phyloP scores from a whole-genome alignment of 2,329 filamentous ascomycete genomes.

The Sordariomycetes sp. region DNA sequence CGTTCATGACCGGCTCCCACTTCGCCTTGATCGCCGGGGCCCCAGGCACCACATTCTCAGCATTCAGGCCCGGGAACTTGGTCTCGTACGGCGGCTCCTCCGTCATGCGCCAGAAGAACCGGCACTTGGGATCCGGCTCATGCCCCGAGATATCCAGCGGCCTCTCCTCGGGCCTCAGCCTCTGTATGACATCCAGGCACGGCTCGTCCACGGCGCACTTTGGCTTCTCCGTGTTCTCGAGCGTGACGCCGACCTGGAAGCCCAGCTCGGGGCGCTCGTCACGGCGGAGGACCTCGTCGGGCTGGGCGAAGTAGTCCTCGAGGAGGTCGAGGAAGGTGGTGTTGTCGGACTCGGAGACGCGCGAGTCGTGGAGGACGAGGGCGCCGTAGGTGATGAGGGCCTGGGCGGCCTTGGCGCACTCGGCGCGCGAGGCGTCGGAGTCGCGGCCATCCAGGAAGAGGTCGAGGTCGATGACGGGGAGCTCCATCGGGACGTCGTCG shows the following conservation, averaged over 20 bases:
- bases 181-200: slow-evolving; percentile 40
- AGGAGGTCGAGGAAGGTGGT: slow-evolving; percentile 43
- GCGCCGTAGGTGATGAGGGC: slow-evolving; percentile 48
- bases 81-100: slow-evolving; percentile 39
- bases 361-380: slow-evolving; percentile 45
- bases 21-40: slow-evolving; percentile 30
- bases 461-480: slow-evolving; percentile 47
- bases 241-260: slow-evolving; percentile 49
- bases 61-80: slow-evolving; percentile 40
- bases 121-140: slow-evolving; percentile 45
- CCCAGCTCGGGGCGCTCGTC: slow-evolving; percentile 45
- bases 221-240: slow-evolving; percentile 50
- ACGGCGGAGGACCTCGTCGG: slow-evolving; percentile 25
- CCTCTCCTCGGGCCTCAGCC: slow-evolving; percentile 38
- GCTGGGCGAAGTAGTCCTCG: slow-evolving; percentile 52
- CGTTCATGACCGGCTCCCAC: slow-evolving; percentile 41
- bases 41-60: slow-evolving; percentile 39
- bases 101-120: slow-evolving; percentile 50
- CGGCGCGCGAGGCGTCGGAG: slow-evolving; percentile 29
- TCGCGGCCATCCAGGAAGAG: slow-evolving; percentile 32
- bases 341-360: slow-evolving; percentile 42
- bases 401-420: slow-evolving; percentile 38
- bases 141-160: slow-evolving; percentile 45
- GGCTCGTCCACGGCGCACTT: slow-evolving; percentile 50
- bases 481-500: slow-evolving; percentile 32